These are phyloP conservation scores for Podospora appendiculata DNA, from an alignment of 495 filamentous ascomycete species.

Conservation along the genomic window DNA sequence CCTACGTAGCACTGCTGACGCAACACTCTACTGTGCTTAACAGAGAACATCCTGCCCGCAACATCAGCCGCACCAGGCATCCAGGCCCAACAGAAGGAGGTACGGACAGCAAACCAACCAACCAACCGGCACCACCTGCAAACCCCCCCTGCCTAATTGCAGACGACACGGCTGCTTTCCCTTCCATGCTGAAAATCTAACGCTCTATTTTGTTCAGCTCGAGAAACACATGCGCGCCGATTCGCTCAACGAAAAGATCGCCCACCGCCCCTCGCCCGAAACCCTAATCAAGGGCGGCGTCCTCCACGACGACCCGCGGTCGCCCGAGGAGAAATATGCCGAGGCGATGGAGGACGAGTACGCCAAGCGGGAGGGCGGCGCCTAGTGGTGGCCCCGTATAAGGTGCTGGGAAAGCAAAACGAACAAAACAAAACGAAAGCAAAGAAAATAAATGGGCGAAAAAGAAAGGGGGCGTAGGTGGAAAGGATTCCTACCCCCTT, in stretches of 20 bases:
- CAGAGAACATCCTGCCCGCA: slow-evolving; percentile 75
- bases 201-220: slow-evolving; percentile 31
- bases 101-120: slow-evolving; percentile 9
- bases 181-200: too few species aligned
- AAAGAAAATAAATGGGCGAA: too few species aligned
- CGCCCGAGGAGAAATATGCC: slow-evolving; percentile 38
- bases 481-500: too few species aligned
- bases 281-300: slow-evolving; percentile 73
- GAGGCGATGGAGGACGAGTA: slow-evolving; percentile 45
- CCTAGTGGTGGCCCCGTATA: slow-evolving; percentile 8
- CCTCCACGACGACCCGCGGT: slow-evolving; percentile 53
- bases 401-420: too few species aligned
- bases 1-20: slow-evolving; percentile 3
- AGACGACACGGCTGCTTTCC: too few species aligned
- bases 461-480: too few species aligned
- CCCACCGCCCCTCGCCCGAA: slow-evolving; percentile 65
- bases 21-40: background rate
- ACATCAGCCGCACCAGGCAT: slow-evolving; percentile 67
- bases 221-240: slow-evolving; percentile 80
- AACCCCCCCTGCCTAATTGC: too few species aligned
- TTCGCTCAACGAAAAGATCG: slow-evolving; percentile 73
- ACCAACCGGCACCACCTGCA: too few species aligned
- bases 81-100: slow-evolving; percentile 67
- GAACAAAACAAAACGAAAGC: too few species aligned
- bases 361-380: slow-evolving; percentile 42